phyloP scores from a whole-genome alignment of 1,139 yeast species.

The Sugiyamaella grinbergsii region DNA sequence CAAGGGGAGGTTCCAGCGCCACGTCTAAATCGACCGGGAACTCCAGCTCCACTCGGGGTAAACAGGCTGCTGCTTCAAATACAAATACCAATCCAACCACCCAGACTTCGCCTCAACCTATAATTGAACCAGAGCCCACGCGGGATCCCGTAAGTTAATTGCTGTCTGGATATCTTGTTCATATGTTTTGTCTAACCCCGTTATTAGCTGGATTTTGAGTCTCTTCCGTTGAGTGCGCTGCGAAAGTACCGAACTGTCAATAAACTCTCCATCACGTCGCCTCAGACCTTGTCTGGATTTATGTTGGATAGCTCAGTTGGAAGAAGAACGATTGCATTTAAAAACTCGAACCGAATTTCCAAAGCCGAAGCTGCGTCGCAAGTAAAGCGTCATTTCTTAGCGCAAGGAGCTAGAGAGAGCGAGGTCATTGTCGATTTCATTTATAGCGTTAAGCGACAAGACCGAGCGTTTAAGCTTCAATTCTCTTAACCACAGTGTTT shows the following conservation, averaged over 20 bases:
- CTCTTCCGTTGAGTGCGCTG: slow-evolving; percentile 55
- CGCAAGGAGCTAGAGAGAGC: slow-evolving; percentile 67
- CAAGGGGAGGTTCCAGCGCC: slow-evolving; percentile 4
- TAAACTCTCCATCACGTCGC: slow-evolving; percentile 50
- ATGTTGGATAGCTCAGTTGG: slow-evolving; percentile 66
- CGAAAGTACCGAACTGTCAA: slow-evolving; percentile 61
- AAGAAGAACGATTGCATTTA: slow-evolving; percentile 57
- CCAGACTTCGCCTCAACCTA: slow-evolving; percentile 12
- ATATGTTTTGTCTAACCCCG: neutral
- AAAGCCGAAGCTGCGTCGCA: slow-evolving; percentile 58
- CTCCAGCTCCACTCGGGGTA: slow-evolving; percentile 11
- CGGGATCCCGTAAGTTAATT: slow-evolving; percentile 14
- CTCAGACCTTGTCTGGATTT: slow-evolving; percentile 60
- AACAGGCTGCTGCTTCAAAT: slow-evolving; percentile 3
- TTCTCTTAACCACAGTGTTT: slow-evolving; percentile 30
- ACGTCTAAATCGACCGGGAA: slow-evolving; percentile 5
- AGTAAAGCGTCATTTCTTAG: slow-evolving; percentile 63
- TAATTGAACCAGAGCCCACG: slow-evolving; percentile 3
- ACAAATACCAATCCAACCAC: neutral
- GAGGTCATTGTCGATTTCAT: slow-evolving; percentile 78
- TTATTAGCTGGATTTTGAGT: slow-evolving; percentile 55
- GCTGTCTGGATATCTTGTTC: neutral
- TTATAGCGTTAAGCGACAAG: slow-evolving; percentile 69
- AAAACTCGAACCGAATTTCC: slow-evolving; percentile 49
- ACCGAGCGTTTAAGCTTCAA: slow-evolving; percentile 44